These are phyloP conservation scores for Candida sojae DNA, from an alignment of 1,139 yeast species.

Conservation along the genomic window DNA sequence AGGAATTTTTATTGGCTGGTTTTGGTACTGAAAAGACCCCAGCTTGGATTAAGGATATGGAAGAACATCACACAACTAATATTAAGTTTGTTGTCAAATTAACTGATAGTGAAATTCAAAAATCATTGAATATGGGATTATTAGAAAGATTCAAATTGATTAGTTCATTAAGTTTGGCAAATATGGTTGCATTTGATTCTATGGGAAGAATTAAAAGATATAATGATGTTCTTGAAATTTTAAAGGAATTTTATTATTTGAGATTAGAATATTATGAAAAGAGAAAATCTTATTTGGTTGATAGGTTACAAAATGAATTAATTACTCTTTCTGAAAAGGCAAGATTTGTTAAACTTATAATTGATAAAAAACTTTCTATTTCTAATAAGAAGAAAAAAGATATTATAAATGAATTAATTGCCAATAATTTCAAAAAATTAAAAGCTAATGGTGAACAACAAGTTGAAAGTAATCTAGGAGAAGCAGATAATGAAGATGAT, in stretches of 20 bases:
- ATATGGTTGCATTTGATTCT: slow-evolving; percentile 98
- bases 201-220: slow-evolving; percentile 85
- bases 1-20: slow-evolving; percentile 78
- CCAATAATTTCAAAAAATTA: slow-evolving; percentile 72
- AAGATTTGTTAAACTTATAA: slow-evolving; percentile 85
- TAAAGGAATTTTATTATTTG: slow-evolving; percentile 80
- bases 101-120: slow-evolving; percentile 78
- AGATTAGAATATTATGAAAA: slow-evolving; percentile 89
- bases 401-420: slow-evolving; percentile 63
- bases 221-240: slow-evolving; percentile 71
- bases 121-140: slow-evolving; percentile 71
- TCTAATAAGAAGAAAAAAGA: slow-evolving; percentile 72
- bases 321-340: slow-evolving; percentile 82
- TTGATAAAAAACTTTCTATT: slow-evolving; percentile 68
- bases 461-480: slow-evolving; percentile 19
- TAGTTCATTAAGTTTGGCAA: slow-evolving; percentile 67
- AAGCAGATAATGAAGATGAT: slow-evolving; percentile 26
- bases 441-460: slow-evolving; percentile 65
- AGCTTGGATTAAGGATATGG: slow-evolving; percentile 93
- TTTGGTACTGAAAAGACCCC: slow-evolving; percentile 71
- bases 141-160: slow-evolving; percentile 81
- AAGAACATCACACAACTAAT: slow-evolving; percentile 86
- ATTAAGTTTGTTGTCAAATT: slow-evolving; percentile 79
- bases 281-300: slow-evolving; percentile 80
- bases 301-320: slow-evolving; percentile 70